Evolutionary conservation across 345 rosid species (phyloP), one percentile per base, ranked within the genome.

Genomic region (Xanthoceras sorbifolium): DNA sequence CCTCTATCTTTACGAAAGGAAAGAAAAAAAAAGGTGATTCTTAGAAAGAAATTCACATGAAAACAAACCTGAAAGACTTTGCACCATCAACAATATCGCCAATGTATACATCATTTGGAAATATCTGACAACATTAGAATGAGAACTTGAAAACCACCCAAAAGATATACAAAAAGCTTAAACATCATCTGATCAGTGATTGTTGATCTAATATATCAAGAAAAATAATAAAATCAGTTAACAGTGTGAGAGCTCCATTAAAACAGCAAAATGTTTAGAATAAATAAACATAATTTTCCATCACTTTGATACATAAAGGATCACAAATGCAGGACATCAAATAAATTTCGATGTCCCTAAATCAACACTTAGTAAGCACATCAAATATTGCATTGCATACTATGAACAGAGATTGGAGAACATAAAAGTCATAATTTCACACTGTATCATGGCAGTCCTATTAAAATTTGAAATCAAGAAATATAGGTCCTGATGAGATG

Each of bases 81-180:
- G 92, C 82, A 64, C 89, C 90, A 77, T 90, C 95, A 67, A 90
- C 72, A 61, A 93, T 87, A 83, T 93, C 93, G 11, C 84, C 89
- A 67, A 93, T 86, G 75, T 85, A 83, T 31, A 90, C 82, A 64
- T 93, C 96, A 85, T 85, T 88, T 10, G 98, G 98, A 83, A 94
- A 86, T 17, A 94, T 94, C 98, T 95, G 91, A 63, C 20, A 80
- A 81, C 75, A 67, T 50, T 26, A 18, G 38, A 63, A 64, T 17
- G 22, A 46, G 60, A 60, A 50, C 26, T 64, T 74, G 25, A 65
- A 57, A 8, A 48, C 26, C 3, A 7, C 15, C 26, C 25, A 15
- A 44, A 10, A 18, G n/a, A 66, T 42, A 25, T 17, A 61, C 17
- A 28, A 2, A 74, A 73, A 10, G 44, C 25, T 10, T n/a, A 57